phyloP scores from a whole-genome alignment of 2,329 filamentous ascomycete species.

The Arthrobotrys iridis region DNA sequence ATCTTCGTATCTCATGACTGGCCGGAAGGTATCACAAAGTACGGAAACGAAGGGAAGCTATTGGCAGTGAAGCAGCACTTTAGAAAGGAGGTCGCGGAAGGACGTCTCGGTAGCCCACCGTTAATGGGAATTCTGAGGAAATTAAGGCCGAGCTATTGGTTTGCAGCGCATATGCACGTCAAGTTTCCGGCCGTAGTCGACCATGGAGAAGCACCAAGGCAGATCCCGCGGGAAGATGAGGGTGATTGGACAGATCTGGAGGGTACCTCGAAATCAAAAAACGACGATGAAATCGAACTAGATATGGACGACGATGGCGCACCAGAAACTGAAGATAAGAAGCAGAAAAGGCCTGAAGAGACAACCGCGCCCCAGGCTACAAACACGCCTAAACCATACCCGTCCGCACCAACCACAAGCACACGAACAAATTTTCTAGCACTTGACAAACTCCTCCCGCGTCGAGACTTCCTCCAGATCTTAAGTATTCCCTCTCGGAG shows the following conservation, averaged over 20 bases:
- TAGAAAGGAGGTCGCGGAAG: slow-evolving; percentile 76
- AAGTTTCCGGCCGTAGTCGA: slow-evolving; percentile 76
- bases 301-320: slow-evolving; percentile 70
- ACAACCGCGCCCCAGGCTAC: slow-evolving; percentile 45
- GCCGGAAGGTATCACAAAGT: slow-evolving; percentile 83
- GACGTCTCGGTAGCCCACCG: slow-evolving; percentile 80
- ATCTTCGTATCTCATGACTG: slow-evolving; percentile 95
- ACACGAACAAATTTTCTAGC: slow-evolving; percentile 83
- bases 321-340: slow-evolving; percentile 50
- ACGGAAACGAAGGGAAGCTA: slow-evolving; percentile 74
- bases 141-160: slow-evolving; percentile 86
- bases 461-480: slow-evolving; percentile 83
- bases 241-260: slow-evolving; percentile 41
- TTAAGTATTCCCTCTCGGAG: slow-evolving; percentile 69
- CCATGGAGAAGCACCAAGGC: slow-evolving; percentile 63
- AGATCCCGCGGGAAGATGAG: slow-evolving; percentile 52
- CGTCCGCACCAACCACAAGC: slow-evolving; percentile 66
- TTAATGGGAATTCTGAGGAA: slow-evolving; percentile 83
- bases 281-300: slow-evolving; percentile 77
- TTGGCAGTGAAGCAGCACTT: slow-evolving; percentile 81
- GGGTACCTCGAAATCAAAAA: slow-evolving; percentile 62
- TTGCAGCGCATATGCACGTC: slow-evolving; percentile 90
- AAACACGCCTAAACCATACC: slow-evolving; percentile 66
- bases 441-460: slow-evolving; percentile 86
- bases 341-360: slow-evolving; percentile 13